A percentile compares a stretch with the other conserved stretches of the same genome.
Evolutionary conservation across 805 yeast genomes (phyloP).

Genomic region (Metschnikowia chrysomelidarum): DNA sequence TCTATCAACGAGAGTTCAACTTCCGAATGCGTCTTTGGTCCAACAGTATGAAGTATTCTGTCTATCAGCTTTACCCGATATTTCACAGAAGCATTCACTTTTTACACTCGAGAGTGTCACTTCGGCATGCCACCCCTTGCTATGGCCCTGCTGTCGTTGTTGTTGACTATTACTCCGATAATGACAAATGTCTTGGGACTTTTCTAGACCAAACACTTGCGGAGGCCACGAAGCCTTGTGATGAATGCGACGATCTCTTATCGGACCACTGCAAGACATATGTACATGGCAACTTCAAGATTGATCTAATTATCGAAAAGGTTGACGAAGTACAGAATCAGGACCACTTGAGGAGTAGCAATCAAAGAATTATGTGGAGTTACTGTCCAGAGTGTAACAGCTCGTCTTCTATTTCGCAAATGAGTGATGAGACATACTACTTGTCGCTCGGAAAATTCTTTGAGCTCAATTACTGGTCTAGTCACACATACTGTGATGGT

Average conservation of each 20-base stretch:
- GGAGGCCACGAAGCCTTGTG: slow-evolving; percentile 65
- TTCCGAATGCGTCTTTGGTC: slow-evolving; percentile 48
- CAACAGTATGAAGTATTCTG: slow-evolving; percentile 33
- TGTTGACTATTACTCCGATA: slow-evolving; percentile 86
- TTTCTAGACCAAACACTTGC: slow-evolving; percentile 76
- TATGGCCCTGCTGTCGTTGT: slow-evolving; percentile 83
- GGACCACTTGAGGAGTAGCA: slow-evolving; percentile 24
- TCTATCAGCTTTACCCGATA: slow-evolving; percentile 42
- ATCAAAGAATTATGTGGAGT: slow-evolving; percentile 87
- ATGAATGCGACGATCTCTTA: slow-evolving; percentile 73
- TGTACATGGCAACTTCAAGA: slow-evolving; percentile 82
- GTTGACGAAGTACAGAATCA: slow-evolving; percentile 24
- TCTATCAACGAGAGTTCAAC: slow-evolving; percentile 51
- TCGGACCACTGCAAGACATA: slow-evolving; percentile 80
- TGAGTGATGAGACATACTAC: slow-evolving; percentile 87
- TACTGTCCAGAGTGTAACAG: slow-evolving; percentile 77
- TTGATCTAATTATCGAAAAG: slow-evolving; percentile 72
- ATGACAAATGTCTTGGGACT: slow-evolving; percentile 86
- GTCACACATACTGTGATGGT: slow-evolving; percentile 37
- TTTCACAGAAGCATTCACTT: slow-evolving; percentile 77
- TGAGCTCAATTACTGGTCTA: slow-evolving; percentile 77
- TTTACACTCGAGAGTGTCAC: slow-evolving; percentile 77
- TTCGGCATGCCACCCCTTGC: slow-evolving; percentile 86
- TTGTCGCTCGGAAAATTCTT: slow-evolving; percentile 91
- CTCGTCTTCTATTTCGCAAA: slow-evolving; percentile 71